A percentile compares a stretch with the other conserved stretches of the same genome.
phyloP scores from a whole-genome alignment of 306 rosid species.

The Malus domestica region ASM211411v1 NC_041792.1:8713001-8713500 shows the following conservation, averaged over 20 bases:
- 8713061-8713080: constrained; percentile 92
- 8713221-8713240: constrained; percentile 64
- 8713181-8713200: neutral
- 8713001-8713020: constrained; percentile 78
- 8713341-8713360: neutral
- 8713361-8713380: neutral
- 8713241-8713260: constrained; percentile 96
- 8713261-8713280: constrained; percentile 86
- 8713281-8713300: constrained; percentile 64
- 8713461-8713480: constrained; percentile 14
- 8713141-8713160: neutral
- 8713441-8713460: constrained; percentile 69
- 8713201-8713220: neutral
- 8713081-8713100: constrained; percentile 97
- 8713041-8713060: constrained; percentile 85
- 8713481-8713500: constrained; percentile 53
- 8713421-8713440: constrained; percentile 89
- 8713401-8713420: constrained; percentile 71
- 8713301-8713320: constrained; percentile 89
- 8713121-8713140: neutral
- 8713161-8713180: neutral
- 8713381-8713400: constrained; percentile 13
- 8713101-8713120: constrained; percentile 38
- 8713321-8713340: constrained; percentile 48
- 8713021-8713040: constrained; percentile 97